Percentiles rank a stretch among this genome's conserved stretches.
Conservation (phyloP, 305 asterid genomes). For the Petunia hybrid region DNA sequence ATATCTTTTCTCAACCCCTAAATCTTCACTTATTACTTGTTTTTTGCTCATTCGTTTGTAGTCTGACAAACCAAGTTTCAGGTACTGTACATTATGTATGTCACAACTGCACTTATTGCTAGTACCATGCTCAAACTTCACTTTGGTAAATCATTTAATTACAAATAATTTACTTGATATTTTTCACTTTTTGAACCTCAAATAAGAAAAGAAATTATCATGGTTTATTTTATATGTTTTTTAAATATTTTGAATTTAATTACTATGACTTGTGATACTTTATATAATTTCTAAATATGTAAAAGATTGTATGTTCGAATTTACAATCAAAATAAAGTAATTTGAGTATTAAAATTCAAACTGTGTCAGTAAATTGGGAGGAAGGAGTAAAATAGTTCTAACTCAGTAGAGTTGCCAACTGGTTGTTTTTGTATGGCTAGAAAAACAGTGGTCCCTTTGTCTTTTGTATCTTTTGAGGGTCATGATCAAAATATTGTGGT, state of each 20-base stretch:
- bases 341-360: no score
- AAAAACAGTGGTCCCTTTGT: slow-evolving; percentile 17
- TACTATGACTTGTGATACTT: no score
- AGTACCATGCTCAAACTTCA: neutral
- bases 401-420: neutral
- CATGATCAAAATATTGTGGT: slow-evolving; percentile 18
- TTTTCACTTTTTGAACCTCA: no score
- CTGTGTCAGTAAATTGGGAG: no score
- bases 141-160: neutral
- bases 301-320: no score
- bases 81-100: slow-evolving; percentile 12
- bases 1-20: neutral
- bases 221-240: no score
- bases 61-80: neutral
- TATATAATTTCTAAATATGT: no score
- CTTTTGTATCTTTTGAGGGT: neutral
- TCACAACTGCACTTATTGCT: neutral
- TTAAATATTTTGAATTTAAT: no score
- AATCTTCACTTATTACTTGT: neutral
- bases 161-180: no score
- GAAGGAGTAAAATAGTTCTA: no score
- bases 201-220: no score
- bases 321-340: no score
- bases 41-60: neutral
- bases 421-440: neutral